A percentile compares a stretch with the other conserved stretches of the same genome.
These are phyloP conservation scores for Sarocladium oryzae DNA, from an alignment of 2,329 filamentous ascomycete genomes.

Conservation along the genomic window DNA sequence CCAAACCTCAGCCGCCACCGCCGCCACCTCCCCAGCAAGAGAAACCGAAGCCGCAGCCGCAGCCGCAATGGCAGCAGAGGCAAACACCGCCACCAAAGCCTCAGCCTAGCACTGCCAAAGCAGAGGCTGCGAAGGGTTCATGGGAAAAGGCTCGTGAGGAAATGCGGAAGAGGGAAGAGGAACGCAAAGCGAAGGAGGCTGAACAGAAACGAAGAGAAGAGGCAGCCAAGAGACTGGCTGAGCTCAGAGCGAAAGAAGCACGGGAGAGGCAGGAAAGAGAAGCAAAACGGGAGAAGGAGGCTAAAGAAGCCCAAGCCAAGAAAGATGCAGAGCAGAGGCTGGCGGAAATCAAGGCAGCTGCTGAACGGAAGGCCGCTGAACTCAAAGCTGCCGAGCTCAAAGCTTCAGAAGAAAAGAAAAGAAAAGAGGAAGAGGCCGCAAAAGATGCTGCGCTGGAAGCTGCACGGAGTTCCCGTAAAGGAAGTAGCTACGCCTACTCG, in stretches of 20 bases:
- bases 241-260: constrained; percentile 50
- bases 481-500: constrained; percentile 55
- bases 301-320: constrained; percentile 25
- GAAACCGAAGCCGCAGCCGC: constrained; percentile 15
- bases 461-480: constrained; percentile 27
- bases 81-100: background rate
- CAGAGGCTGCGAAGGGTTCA: constrained; percentile 37
- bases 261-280: constrained; percentile 37
- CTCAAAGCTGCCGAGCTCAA: constrained; percentile 15
- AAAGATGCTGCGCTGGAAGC: constrained; percentile 11
- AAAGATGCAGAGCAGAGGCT: constrained; percentile 24
- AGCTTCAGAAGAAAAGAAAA: constrained; percentile 27
- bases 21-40: constrained; percentile 13
- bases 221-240: constrained; percentile 43
- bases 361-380: constrained; percentile 25
- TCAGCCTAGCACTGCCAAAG: constrained; percentile 7
- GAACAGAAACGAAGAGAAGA: constrained; percentile 55
- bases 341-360: constrained; percentile 24
- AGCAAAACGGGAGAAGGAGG: constrained; percentile 38
- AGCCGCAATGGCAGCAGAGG: constrained; percentile 10
- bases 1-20: constrained; percentile 16
- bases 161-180: constrained; percentile 55
- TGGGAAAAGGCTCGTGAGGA: constrained; percentile 69
- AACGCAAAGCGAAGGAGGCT: constrained; percentile 53
- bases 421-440: constrained; percentile 22